Base-by-base conservation (phyloP, 2,329 filamentous ascomycete genomes). In the Chaetomium sp. region DNA sequence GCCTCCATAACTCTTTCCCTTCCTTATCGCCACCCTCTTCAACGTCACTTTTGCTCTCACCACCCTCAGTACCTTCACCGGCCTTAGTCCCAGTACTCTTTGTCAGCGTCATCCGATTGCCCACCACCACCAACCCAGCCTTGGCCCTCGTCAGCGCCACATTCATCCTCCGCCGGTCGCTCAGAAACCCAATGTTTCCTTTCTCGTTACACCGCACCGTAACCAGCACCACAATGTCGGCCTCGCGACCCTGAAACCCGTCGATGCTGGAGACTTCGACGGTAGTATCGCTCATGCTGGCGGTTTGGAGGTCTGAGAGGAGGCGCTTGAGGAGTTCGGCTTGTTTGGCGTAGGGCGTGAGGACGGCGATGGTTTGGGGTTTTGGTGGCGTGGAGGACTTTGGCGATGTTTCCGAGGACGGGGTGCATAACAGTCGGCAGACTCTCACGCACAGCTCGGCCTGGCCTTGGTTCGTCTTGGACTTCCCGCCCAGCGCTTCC, bases 181-280 rank as follows among this genome's bases (percentile, higher is more conserved):
- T 71, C 54, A 76, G 55, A 52, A 75, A 73, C 0, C 74, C 73
- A 56, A 74, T 69, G 7, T 74, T 65, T 4, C 57, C 43, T 48
- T 65, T 63, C 10, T 66, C 64, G 59, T 76, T 76, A 57, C 71
- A 74, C 7, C 74, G 64, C 5, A 74, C 72, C 1, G 71, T 73
- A 5, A 73, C 69, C 56, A 72, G 75, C 5, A 77, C 66, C 2
- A 76, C 62, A 36, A 76, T 64, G 47, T 76, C 74, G 1, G 72
- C 72, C 62, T 75, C 72, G 1, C 69, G 67, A 1, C 72, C 73
- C 53, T 77, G 73, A 56, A 73, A 76, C 3, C 69, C 68, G 57
- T 76, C 74, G 45, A 76, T 71, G 50, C 70, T 75, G 1, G 66
- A 71, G 1, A 74, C 65, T 47, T 72, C 65, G 1, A 74, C 61